Conservation (phyloP, 768 basidiomycete species). For the Suillus subalutaceus region DNA sequence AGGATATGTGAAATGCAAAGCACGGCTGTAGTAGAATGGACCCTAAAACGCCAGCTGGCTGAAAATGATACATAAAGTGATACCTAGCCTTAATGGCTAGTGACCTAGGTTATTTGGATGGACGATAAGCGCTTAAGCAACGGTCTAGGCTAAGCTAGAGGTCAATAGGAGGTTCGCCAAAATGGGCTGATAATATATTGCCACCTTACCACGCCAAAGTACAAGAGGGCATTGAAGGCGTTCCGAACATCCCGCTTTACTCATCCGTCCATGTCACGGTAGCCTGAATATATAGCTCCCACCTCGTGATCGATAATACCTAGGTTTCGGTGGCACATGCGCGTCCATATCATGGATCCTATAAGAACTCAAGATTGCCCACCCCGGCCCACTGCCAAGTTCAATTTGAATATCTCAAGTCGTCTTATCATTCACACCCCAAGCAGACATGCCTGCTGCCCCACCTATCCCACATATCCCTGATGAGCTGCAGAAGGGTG, state of each 20-base stretch:
- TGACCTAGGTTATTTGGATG: neutral
- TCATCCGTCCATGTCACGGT: neutral
- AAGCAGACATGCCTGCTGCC: neutral
- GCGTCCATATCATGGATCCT: conserved; percentile 1
- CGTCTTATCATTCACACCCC: neutral
- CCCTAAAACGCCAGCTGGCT: too few species aligned
- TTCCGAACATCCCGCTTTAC: conserved; percentile 9
- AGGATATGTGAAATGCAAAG: conserved; percentile 32
- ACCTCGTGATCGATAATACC: neutral
- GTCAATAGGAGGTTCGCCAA: neutral
- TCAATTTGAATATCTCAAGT: neutral
- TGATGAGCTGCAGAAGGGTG: conserved; percentile 52
- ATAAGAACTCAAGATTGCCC: neutral
- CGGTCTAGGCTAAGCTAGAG: neutral
- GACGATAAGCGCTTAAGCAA: neutral
- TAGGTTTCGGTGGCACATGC: neutral
- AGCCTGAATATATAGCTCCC: conserved; percentile 4
- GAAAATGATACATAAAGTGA: neutral
- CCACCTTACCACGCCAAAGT: neutral
- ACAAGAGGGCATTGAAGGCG: neutral
- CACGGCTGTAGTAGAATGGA: conserved; percentile 1
- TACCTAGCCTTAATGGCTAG: neutral
- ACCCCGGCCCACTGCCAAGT: neutral
- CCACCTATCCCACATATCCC: conserved; percentile 45
- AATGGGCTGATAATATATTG: neutral